phyloP scores from a whole-genome alignment of 768 basidiomycete genomes.

The Rhizopogon rudus region DNA sequence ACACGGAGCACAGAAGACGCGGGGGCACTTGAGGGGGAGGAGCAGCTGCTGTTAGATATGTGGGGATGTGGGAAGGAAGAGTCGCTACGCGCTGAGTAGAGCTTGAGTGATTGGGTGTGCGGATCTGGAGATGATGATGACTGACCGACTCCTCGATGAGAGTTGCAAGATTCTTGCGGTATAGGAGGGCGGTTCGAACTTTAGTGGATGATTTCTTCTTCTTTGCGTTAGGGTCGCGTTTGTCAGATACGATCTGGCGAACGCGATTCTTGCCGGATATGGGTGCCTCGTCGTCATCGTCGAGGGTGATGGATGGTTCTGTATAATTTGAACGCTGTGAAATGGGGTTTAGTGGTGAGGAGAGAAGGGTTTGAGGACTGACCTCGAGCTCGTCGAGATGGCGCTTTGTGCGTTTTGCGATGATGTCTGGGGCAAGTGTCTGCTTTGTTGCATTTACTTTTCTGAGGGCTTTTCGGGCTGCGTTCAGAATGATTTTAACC shows the following conservation, averaged over 20 bases:
- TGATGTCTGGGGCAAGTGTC: conserved; percentile 53
- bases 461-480: conserved; percentile 35
- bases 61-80: conserved; percentile 48
- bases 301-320: conserved; percentile 43
- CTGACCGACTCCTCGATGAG: conserved; percentile 80
- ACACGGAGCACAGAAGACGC: conserved; percentile 76
- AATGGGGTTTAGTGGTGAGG: conserved; percentile 1
- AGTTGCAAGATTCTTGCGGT: conserved; percentile 71
- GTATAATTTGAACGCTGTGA: conserved; percentile 76
- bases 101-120: not conserved
- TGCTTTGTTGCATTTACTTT: conserved; percentile 38
- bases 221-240: conserved; percentile 25
- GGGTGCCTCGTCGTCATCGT: conserved; percentile 45
- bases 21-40: conserved; percentile 60
- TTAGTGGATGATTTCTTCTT: conserved; percentile 82
- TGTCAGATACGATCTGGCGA: not conserved
- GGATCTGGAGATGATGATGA: conserved; percentile 6
- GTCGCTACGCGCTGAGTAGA: conserved; percentile 49
- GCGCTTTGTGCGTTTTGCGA: conserved; percentile 70
- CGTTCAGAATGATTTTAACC: conserved; percentile 5
- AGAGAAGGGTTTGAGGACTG: not conserved
- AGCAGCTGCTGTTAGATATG: conserved; percentile 67
- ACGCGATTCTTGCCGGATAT: conserved; percentile 37
- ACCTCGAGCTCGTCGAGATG: conserved; percentile 88
- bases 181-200: conserved; percentile 74